Evolutionary conservation across 192 early-diverging fungal species (phyloP).

Genomic region (Coemansia sp.): DNA sequence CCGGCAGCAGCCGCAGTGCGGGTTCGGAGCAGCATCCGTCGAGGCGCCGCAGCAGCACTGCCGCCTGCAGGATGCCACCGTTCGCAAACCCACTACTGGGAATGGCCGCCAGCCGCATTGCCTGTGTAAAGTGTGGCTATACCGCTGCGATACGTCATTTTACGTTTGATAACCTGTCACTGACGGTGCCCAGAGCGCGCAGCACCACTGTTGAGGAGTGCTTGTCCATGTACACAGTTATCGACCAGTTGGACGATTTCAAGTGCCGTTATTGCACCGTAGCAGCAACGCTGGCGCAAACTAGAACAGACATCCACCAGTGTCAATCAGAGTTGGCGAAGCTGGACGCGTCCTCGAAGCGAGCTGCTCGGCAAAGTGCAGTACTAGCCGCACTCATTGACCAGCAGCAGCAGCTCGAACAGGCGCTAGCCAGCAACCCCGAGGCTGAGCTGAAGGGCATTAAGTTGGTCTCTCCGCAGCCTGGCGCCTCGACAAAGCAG

Average conservation of each 20-base stretch:
- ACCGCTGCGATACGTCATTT: constrained; percentile 77
- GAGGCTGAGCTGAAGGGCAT: constrained; percentile 46
- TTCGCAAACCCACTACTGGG: constrained; percentile 53
- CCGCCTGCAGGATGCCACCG: constrained; percentile 25
- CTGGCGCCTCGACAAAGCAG: constrained; percentile 68
- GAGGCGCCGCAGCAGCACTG: constrained; percentile 18
- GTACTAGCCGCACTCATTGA: constrained; percentile 12
- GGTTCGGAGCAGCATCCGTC: neutral
- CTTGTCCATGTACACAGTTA: constrained; percentile 64
- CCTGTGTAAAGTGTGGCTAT: constrained; percentile 73
- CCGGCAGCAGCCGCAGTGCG: neutral
- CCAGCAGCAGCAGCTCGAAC: constrained; percentile 24
- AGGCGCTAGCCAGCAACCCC: constrained; percentile 36
- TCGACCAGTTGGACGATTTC: constrained; percentile 70
- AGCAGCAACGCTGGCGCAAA: constrained; percentile 45
- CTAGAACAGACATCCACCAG: constrained; percentile 13
- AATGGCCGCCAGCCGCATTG: constrained; percentile 71
- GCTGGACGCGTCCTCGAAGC: constrained; percentile 17
- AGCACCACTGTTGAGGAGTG: constrained; percentile 65
- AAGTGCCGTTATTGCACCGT: constrained; percentile 70
- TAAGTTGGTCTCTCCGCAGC: constrained; percentile 26
- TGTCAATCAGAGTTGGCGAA: constrained; percentile 11
- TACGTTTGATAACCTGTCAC: constrained; percentile 72
- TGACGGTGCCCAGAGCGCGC: constrained; percentile 62
- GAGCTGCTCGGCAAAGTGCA: constrained; percentile 12